Percentiles rank a stretch among this genome's conserved stretches.
Conservation (phyloP, 164 flowering plant genomes). For the Buxus sempervirens region DNA sequence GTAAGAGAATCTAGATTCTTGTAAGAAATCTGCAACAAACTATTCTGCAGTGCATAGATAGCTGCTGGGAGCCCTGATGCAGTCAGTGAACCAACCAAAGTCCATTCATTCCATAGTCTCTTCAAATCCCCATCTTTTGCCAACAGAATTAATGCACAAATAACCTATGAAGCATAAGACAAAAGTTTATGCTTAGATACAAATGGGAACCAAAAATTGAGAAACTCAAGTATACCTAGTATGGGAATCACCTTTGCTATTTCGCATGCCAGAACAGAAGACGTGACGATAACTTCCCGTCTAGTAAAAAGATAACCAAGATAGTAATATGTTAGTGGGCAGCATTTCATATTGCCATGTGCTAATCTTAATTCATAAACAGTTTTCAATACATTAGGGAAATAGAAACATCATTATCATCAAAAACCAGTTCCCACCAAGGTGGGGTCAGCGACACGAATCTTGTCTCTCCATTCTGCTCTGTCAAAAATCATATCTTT, state of each 20-base stretch:
- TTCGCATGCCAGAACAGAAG: slow-evolving; percentile 85
- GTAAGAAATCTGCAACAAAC: slow-evolving; percentile 95
- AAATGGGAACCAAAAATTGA: not conserved
- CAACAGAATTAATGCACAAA: slow-evolving; percentile 71
- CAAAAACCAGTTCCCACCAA: too few relatives aligned
- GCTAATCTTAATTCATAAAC: not conserved
- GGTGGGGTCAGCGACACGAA: too few relatives aligned
- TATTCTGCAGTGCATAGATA: slow-evolving; percentile 93
- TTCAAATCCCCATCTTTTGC: slow-evolving; percentile 68
- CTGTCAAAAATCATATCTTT: too few relatives aligned
- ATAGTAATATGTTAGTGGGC: slow-evolving; percentile 1
- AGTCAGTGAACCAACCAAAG: slow-evolving; percentile 75
- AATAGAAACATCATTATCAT: too few relatives aligned
- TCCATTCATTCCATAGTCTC: slow-evolving; percentile 69
- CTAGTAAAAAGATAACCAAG: slow-evolving; percentile 38
- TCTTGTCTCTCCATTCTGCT: too few relatives aligned
- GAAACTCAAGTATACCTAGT: not conserved
- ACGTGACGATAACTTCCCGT: slow-evolving; percentile 86
- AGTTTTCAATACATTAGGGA: not conserved
- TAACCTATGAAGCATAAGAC: slow-evolving; percentile 39
- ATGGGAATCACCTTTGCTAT: slow-evolving; percentile 60
- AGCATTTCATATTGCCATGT: not conserved
- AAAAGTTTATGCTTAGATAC: not conserved
- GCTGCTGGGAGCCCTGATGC: slow-evolving; percentile 97
- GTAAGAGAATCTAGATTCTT: slow-evolving; percentile 97